These are phyloP conservation scores for Neurospora sp. DNA, from an alignment of 495 filamentous ascomycete genomes.

Conservation along the genomic window DNA sequence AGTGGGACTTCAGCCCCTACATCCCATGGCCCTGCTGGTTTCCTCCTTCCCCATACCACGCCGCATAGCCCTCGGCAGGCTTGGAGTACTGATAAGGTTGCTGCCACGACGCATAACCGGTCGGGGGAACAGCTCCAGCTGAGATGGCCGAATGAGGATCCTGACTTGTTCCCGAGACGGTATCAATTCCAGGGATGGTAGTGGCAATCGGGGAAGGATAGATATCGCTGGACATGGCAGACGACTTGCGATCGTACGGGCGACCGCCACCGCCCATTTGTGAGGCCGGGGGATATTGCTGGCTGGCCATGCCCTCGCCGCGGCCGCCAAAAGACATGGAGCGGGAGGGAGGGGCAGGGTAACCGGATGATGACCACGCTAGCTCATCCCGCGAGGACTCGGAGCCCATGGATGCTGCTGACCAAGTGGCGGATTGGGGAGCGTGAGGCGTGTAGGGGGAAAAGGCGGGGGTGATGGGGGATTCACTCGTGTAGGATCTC, in stretches of 20 bases:
- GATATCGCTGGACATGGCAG: conserved; percentile 23
- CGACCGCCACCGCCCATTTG: conserved; percentile 18
- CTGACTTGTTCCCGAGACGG: conserved; percentile 23
- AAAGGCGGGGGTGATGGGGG: conserved; percentile 31
- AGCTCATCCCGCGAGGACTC: conserved; percentile 25
- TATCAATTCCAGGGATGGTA: conserved; percentile 29
- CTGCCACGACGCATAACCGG: conserved; percentile 34
- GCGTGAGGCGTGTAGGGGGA: conserved; percentile 31
- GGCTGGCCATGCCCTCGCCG: conserved; percentile 23
- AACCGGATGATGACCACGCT: conserved; percentile 23
- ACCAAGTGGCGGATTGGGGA: conserved; percentile 31
- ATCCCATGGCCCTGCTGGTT: conserved; percentile 10
- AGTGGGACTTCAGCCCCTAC: not conserved
- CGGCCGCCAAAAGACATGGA: conserved; percentile 36
- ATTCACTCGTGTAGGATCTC: conserved; percentile 29
- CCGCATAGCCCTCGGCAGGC: conserved; percentile 24
- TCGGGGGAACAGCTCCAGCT: conserved; percentile 28
- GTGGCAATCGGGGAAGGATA: conserved; percentile 29
- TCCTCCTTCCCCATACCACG: conserved; percentile 31
- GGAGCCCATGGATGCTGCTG: conserved; percentile 21
- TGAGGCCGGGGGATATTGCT: conserved; percentile 24
- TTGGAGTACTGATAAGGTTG: conserved; percentile 34
- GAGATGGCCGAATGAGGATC: conserved; percentile 28
- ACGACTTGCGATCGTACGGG: conserved; percentile 27
- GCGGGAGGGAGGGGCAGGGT: conserved; percentile 28